These are phyloP conservation scores for Calonectria montana DNA, from an alignment of 2,329 filamentous ascomycete species.

Conservation along the genomic window DNA sequence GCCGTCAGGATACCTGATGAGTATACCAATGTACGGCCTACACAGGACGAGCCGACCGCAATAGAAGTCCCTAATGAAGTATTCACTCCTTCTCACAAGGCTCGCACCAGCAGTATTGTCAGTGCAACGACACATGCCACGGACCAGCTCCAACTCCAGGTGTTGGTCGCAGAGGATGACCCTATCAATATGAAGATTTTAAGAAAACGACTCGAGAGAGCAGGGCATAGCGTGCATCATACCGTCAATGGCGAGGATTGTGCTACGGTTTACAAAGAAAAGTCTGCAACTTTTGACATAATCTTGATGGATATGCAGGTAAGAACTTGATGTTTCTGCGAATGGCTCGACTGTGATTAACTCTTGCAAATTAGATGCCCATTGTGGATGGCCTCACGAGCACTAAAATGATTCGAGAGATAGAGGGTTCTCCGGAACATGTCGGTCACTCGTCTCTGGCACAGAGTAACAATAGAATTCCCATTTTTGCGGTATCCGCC, in stretches of 20 bases:
- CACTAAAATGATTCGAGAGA: slow-evolving; percentile 84
- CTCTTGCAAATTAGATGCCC: slow-evolving; percentile 75
- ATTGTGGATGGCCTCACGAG: slow-evolving; percentile 87
- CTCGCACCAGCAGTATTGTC: slow-evolving; percentile 38
- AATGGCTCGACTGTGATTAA: slow-evolving; percentile 4
- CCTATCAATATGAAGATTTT: slow-evolving; percentile 88
- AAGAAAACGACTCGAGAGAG: slow-evolving; percentile 81
- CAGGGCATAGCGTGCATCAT: slow-evolving; percentile 77
- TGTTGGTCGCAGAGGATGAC: slow-evolving; percentile 89
- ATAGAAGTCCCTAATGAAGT: slow-evolving; percentile 51
- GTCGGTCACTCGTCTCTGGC: slow-evolving; percentile 69
- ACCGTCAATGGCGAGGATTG: slow-evolving; percentile 90
- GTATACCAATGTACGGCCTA: slow-evolving; percentile 48
- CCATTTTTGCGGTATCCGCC: slow-evolving; percentile 89
- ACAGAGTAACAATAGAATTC: slow-evolving; percentile 72
- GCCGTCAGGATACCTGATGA: slow-evolving; percentile 63
- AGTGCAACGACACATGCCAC: slow-evolving; percentile 34
- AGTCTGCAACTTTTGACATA: slow-evolving; percentile 74
- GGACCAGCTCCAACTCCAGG: slow-evolving; percentile 57
- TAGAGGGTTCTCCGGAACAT: slow-evolving; percentile 67
- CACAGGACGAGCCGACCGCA: slow-evolving; percentile 49
- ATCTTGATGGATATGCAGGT: slow-evolving; percentile 96
- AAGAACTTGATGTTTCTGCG: slow-evolving; percentile 43
- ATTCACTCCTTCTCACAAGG: not conserved
- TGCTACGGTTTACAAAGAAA: slow-evolving; percentile 75